A percentile compares a stretch with the other conserved stretches of the same genome.
phyloP scores from a whole-genome alignment of 2,329 filamentous ascomycete genomes.

The Aspergillus sp. region DNA sequence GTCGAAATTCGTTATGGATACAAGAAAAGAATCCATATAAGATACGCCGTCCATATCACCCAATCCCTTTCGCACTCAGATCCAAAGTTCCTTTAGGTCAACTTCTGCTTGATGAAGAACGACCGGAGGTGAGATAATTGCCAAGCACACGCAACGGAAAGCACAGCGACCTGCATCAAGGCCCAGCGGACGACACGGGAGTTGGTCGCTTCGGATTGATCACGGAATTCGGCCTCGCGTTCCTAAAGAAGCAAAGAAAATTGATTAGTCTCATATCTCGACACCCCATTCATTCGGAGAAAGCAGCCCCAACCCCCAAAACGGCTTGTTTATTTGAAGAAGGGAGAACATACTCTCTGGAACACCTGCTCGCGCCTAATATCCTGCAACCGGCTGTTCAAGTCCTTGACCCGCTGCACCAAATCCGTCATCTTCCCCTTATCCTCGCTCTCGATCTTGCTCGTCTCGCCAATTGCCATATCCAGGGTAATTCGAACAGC shows the following conservation, averaged over 20 bases:
- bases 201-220: slow-evolving; percentile 94
- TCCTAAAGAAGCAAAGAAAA: slow-evolving; percentile 58
- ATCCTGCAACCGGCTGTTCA: slow-evolving; percentile 84
- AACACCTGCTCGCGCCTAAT: slow-evolving; percentile 94
- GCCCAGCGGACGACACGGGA: slow-evolving; percentile 91
- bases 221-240: slow-evolving; percentile 95
- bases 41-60: not conserved
- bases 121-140: slow-evolving; percentile 91
- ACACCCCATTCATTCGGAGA: too few relatives aligned
- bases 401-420: slow-evolving; percentile 80
- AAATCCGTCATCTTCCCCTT: slow-evolving; percentile 92
- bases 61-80: not conserved
- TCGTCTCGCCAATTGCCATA: slow-evolving; percentile 90
- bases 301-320: not conserved
- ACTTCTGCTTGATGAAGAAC: slow-evolving; percentile 99
- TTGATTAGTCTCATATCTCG: not conserved
- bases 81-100: slow-evolving; percentile 63
- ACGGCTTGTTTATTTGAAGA: not conserved
- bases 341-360: slow-evolving; percentile 67
- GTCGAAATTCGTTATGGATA: slow-evolving; percentile 4
- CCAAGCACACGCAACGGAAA: slow-evolving; percentile 91
- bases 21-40: not conserved
- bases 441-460: slow-evolving; percentile 88
- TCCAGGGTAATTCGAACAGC: slow-evolving; percentile 84
- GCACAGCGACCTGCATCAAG: slow-evolving; percentile 79